Percentiles rank a stretch among this genome's conserved stretches.
phyloP scores from a whole-genome alignment of 2,329 filamentous ascomycete species.

The Talaromyces sp. region DNA sequence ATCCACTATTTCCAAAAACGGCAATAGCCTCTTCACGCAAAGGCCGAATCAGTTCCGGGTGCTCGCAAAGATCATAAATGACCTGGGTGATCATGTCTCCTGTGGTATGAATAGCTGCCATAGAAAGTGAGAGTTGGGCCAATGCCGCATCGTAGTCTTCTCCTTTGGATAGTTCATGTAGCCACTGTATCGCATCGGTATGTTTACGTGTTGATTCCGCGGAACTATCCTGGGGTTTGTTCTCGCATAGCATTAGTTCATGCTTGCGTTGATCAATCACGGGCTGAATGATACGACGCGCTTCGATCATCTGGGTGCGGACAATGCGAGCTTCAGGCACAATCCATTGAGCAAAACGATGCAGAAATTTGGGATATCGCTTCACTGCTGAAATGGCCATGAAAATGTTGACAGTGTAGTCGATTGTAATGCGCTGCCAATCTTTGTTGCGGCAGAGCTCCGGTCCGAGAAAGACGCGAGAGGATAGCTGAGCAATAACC shows the following conservation, averaged over 20 bases:
- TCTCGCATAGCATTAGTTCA: not conserved
- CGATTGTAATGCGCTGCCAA: constrained; percentile 19
- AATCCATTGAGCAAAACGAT: constrained; percentile 40
- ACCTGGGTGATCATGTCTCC: constrained; percentile 16
- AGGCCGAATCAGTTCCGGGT: constrained; percentile 13
- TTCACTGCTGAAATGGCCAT: constrained; percentile 33
- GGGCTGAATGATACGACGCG: constrained; percentile 31
- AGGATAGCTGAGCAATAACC: constrained; percentile 18
- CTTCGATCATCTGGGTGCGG: constrained; percentile 34
- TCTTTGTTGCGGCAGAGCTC: constrained; percentile 19
- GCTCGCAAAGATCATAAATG: constrained; percentile 11
- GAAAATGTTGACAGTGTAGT: constrained; percentile 18
- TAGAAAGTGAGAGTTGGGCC: constrained; percentile 20
- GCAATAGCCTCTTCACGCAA: constrained; percentile 12
- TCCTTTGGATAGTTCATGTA: constrained; percentile 18
- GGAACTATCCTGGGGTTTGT: not conserved
- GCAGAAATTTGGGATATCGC: constrained; percentile 36
- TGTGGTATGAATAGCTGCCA: constrained; percentile 21
- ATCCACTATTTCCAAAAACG: not conserved
- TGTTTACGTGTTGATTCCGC: not conserved
- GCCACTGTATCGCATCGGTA: constrained; percentile 22
- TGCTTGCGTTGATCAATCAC: constrained; percentile 17
- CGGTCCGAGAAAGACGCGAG: constrained; percentile 20
- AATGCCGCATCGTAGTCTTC: constrained; percentile 19
- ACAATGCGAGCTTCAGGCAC: constrained; percentile 37